Conservation (phyloP, 768 basidiomycete genomes). For the Lentinula detonsa region DNA sequence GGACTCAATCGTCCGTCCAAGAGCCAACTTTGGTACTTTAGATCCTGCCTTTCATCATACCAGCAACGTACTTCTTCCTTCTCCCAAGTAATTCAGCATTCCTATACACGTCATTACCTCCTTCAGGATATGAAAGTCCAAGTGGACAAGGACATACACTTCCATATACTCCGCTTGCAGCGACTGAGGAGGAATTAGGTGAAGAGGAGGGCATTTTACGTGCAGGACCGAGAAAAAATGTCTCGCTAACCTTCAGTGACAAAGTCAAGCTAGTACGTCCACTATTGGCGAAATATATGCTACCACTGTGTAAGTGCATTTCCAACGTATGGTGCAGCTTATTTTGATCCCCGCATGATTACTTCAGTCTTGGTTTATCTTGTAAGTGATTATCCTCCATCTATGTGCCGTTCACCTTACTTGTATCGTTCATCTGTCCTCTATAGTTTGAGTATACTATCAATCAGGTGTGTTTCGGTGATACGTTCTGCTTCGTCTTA, state of each 20-base stretch:
- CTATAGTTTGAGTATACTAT: constrained; percentile 84
- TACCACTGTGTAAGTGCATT: constrained; percentile 74
- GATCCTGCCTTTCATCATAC: constrained; percentile 80
- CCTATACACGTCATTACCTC: constrained; percentile 28
- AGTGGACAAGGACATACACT: constrained; percentile 21
- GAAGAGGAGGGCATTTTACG: constrained; percentile 34
- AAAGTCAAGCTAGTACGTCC: constrained; percentile 83
- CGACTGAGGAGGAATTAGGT: constrained; percentile 30
- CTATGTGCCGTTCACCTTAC: not conserved
- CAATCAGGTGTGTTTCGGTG: constrained; percentile 52
- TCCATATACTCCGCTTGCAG: constrained; percentile 40
- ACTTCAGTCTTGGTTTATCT: constrained; percentile 34
- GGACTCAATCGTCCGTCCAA: not conserved
- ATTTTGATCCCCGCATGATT: constrained; percentile 2
- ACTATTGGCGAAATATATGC: constrained; percentile 77
- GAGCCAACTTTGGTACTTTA: constrained; percentile 21
- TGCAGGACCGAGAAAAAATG: constrained; percentile 32
- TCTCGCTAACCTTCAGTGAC: constrained; percentile 58
- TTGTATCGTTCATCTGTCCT: not conserved
- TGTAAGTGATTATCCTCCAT: constrained; percentile 21
- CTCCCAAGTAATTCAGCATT: constrained; percentile 61
- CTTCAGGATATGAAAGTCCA: constrained; percentile 25
- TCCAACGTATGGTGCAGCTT: not conserved
- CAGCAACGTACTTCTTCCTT: constrained; percentile 69
- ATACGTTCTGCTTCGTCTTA: not conserved